Base-by-base conservation (phyloP, 1,139 yeast genomes). In the Pichia norvegensis region DNA sequence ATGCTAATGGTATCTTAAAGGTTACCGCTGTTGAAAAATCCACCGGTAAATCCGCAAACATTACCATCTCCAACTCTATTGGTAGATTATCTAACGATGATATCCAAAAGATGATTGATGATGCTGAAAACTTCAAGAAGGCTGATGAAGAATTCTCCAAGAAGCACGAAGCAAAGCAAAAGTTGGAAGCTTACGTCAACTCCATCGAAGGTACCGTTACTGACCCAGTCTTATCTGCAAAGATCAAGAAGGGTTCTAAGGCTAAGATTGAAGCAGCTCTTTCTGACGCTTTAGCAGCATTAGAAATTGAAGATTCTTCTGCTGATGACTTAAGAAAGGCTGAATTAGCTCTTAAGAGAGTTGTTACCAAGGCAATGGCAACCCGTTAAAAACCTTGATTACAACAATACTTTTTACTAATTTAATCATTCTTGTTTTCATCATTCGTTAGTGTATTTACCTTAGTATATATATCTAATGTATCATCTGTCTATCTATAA, bases 1-100 rank as follows among this genome's bases (percentile, higher is more conserved):
- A 92, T 73, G 97, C 97, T 67, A 92, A 92, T 76, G 98, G 98
- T 80, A 92, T 92, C 84, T 84, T 92, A 74, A 92, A 92, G 90
- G 98, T 92, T 67, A 90, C 98, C 66, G 98, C 98, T 64, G 85
- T 88, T 67, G 98, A 92, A 81, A 92, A 92, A 79, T 87, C 97
- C 58, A 92, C 98, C 62, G 98, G 98, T 73, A 88, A 95, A 76
- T 81, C 97, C 61, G 95, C 97, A 68, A 92, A 92, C 95, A 92
- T 92, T 69, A 92, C 97, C 74, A 92, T 92, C 81, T 87, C 97
- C 61, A 92, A 92, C 94, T 95, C 97, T 61, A 95, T 90, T 66
- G 98, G 98, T 78, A 87, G 96, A 85, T 86, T 92, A 72, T 87
- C 97, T 54, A 78, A 95, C 65, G 90, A 86, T 62, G 97, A 92